Percentiles rank a stretch among this genome's conserved stretches.
Conservation (phyloP, 148 eudicot species). For the Rhododendron kiyosumense region DNA sequence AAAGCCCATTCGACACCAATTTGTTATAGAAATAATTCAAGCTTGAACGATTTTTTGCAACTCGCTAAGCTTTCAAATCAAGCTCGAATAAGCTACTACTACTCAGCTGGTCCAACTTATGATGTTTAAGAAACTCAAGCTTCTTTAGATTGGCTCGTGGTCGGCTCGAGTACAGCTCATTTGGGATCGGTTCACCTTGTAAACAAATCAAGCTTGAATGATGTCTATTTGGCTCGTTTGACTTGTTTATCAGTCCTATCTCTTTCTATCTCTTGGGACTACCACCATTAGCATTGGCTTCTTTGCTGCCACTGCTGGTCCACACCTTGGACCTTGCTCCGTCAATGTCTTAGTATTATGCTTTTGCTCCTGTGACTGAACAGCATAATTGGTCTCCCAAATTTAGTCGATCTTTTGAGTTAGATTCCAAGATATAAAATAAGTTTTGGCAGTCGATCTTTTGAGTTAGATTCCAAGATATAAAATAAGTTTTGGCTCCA, state of each 20-base stretch:
- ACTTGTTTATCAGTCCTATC: no score
- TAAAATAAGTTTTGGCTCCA: neutral
- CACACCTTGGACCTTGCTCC: neutral
- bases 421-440: neutral
- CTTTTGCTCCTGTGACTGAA: neutral
- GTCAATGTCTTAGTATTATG: neutral
- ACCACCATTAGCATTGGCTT: neutral
- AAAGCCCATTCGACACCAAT: neutral
- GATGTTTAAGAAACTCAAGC: neutral
- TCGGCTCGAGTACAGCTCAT: neutral
- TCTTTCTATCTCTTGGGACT: no score
- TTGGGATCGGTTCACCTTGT: neutral
- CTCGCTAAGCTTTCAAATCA: neutral
- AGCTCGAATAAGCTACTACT: neutral
- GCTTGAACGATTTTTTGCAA: neutral
- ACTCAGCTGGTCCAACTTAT: neutral
- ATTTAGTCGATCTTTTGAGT: neutral
- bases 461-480: neutral
- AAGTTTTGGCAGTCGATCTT: neutral
- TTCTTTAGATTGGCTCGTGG: neutral
- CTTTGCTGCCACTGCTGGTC: neutral
- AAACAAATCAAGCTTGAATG: neutral
- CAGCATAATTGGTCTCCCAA: neutral
- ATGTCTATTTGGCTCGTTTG: neutral
- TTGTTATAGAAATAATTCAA: neutral